A percentile compares a stretch with the other conserved stretches of the same genome.
phyloP scores from a whole-genome alignment of 805 yeast species.

The Candida alai region DNA sequence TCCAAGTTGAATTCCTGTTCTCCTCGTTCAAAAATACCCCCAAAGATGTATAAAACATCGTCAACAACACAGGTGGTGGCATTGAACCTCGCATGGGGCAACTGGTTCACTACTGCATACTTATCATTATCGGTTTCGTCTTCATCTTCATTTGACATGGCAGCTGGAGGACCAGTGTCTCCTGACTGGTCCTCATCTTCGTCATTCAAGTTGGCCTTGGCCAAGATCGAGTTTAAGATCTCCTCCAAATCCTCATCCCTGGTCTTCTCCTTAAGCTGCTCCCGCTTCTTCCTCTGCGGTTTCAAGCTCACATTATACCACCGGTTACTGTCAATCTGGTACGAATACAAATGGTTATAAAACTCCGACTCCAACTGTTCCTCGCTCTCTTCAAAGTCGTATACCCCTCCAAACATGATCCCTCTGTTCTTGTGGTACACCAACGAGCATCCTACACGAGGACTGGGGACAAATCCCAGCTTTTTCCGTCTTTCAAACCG shows the following conservation, averaged over 20 bases:
- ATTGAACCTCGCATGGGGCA: conserved; percentile 90
- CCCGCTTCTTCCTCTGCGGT: conserved; percentile 52
- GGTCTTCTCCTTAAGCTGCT: conserved; percentile 41
- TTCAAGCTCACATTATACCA: conserved; percentile 77
- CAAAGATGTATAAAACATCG: conserved; percentile 78
- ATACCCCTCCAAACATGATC: conserved; percentile 91
- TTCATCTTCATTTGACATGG: conserved; percentile 36
- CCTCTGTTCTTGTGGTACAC: conserved; percentile 90
- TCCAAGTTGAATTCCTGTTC: conserved; percentile 84
- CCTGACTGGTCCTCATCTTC: conserved; percentile 48
- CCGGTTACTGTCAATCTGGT: conserved; percentile 80
- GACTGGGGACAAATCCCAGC: conserved; percentile 86
- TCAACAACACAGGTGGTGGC: conserved; percentile 81
- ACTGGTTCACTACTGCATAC: conserved; percentile 52
- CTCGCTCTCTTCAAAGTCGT: conserved; percentile 91
- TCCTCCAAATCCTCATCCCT: conserved; percentile 82
- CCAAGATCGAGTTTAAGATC: conserved; percentile 66
- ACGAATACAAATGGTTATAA: conserved; percentile 75
- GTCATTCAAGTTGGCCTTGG: conserved; percentile 67
- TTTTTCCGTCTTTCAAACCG: conserved; percentile 89
- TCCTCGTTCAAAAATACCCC: conserved; percentile 87
- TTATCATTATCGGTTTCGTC: conserved; percentile 41
- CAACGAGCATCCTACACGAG: conserved; percentile 94
- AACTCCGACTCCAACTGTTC: conserved; percentile 83
- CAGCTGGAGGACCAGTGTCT: conserved; percentile 39